Conservation (phyloP, 2,329 filamentous ascomycete genomes). For the Hypomyces rosellus region DNA sequence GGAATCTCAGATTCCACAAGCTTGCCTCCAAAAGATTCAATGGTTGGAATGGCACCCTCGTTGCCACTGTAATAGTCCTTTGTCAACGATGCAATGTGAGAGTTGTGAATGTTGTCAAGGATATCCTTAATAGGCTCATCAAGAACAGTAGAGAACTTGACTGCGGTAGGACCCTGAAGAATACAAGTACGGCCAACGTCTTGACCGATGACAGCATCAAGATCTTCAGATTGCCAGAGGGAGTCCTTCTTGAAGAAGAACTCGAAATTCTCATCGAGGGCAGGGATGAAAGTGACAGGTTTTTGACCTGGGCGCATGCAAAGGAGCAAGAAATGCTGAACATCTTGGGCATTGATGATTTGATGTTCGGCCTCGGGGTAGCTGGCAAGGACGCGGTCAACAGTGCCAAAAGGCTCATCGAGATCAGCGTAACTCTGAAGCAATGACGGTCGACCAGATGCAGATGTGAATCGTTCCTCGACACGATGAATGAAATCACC, state of each 20-base stretch:
- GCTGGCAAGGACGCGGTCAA: constrained; percentile 71
- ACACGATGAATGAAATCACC: constrained; percentile 95
- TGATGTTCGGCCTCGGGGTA: constrained; percentile 86
- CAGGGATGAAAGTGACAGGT: constrained; percentile 90
- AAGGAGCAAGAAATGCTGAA: constrained; percentile 90
- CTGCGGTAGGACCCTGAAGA: constrained; percentile 88
- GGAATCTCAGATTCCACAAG: constrained; percentile 66
- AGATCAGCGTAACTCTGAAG: constrained; percentile 89
- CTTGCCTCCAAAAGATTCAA: constrained; percentile 95
- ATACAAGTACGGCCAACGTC: constrained; percentile 96
- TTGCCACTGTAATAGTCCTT: constrained; percentile 74
- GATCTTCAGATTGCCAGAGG: constrained; percentile 96
- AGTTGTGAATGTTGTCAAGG: constrained; percentile 80
- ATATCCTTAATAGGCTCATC: constrained; percentile 96
- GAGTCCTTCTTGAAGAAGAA: constrained; percentile 99
- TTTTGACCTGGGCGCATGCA: constrained; percentile 92
- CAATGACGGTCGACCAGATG: constrained; percentile 64
- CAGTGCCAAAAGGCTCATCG: constrained; percentile 68
- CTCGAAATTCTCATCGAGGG: constrained; percentile 95
- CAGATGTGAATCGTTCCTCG: constrained; percentile 88
- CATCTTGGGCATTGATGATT: constrained; percentile 96
- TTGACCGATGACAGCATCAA: constrained; percentile 91
- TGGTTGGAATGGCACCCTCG: constrained; percentile 66
- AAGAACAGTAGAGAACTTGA: constrained; percentile 78
- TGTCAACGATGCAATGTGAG: constrained; percentile 75